Evolutionary conservation across 2,329 filamentous ascomycete genomes (phyloP).

Genomic region (Sporothrix phasma): DNA sequence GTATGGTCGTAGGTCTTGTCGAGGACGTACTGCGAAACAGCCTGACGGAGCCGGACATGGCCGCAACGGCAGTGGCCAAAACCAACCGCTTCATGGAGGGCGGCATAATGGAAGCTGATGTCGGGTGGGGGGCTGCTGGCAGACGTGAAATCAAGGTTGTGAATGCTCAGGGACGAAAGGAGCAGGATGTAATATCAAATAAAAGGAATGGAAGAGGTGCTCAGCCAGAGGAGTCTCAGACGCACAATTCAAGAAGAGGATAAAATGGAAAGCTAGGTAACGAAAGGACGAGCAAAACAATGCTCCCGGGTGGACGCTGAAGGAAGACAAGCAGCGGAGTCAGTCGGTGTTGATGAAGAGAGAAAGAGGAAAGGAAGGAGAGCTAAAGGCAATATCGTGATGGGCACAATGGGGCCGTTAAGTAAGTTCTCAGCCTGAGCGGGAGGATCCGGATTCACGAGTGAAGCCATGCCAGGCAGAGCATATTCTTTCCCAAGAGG

Average conservation of each 20-base stretch:
- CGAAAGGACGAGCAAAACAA: conserved; percentile 18
- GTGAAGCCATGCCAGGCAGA: not conserved
- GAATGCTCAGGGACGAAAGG: not conserved
- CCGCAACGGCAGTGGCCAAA: conserved; percentile 25
- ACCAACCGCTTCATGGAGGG: conserved; percentile 16
- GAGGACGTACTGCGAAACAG: conserved; percentile 29
- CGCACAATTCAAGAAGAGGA: not conserved
- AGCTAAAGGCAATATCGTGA: not conserved
- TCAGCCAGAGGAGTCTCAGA: not conserved
- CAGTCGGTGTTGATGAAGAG: not conserved
- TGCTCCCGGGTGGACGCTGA: conserved; percentile 12
- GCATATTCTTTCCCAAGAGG: not conserved
- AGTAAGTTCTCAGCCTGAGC: not conserved
- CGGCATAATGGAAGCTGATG: conserved; percentile 4
- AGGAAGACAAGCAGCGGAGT: conserved; percentile 2
- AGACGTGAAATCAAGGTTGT: not conserved
- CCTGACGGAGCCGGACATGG: not conserved
- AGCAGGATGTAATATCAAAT: not conserved
- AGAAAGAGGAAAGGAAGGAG: not conserved
- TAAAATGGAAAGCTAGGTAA: not conserved
- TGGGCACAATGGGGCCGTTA: not conserved
- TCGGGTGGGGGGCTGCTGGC: not conserved
- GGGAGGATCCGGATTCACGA: not conserved
- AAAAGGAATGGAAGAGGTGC: not conserved
- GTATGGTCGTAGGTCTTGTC: conserved; percentile 31